Evolutionary conservation across 1,284 basidiomycete species (phyloP).

Genomic region (Cutaneotrichosporon cutaneum): DNA sequence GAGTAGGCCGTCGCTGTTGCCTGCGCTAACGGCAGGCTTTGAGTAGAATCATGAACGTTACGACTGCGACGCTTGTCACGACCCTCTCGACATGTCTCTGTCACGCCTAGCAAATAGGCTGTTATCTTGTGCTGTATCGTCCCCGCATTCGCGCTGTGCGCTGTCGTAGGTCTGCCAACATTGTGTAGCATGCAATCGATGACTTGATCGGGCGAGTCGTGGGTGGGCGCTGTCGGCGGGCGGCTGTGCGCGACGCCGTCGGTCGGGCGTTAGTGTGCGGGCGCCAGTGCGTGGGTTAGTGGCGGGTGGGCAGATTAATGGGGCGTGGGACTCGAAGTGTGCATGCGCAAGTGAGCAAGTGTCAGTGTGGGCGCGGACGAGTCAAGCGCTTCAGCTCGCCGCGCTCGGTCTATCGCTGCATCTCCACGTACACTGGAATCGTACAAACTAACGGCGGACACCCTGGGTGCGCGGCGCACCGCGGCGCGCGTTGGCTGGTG

Average conservation of each 20-base stretch:
- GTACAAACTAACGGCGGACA: constrained; percentile 45
- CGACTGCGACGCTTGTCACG: not conserved
- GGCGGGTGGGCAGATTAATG: too few relatives aligned
- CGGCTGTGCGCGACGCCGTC: too few relatives aligned
- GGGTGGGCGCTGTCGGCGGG: too few relatives aligned
- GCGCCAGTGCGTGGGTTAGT: too few relatives aligned
- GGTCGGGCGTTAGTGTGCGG: too few relatives aligned
- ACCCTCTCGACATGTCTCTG: constrained; percentile 1
- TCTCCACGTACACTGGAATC: constrained; percentile 1
- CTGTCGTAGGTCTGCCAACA: not conserved
- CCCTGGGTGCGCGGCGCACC: constrained; percentile 51
- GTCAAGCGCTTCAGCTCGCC: not conserved
- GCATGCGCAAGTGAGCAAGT: not conserved
- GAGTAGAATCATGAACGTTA: constrained; percentile 3
- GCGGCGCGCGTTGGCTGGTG: constrained; percentile 48
- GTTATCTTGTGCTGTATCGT: constrained; percentile 7
- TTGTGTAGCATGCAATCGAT: constrained; percentile 10
- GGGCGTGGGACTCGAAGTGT: not conserved
- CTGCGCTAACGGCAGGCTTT: constrained; percentile 1
- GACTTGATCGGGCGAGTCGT: not conserved
- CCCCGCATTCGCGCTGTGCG: not conserved
- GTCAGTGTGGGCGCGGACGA: not conserved
- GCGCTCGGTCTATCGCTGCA: not conserved
- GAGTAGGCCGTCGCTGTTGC: not conserved
- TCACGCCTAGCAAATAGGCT: constrained; percentile 1